A percentile compares a stretch with the other conserved stretches of the same genome.
Evolutionary conservation across 331 rosid genomes (phyloP).

Genomic region (Stylosanthes scabra): DNA sequence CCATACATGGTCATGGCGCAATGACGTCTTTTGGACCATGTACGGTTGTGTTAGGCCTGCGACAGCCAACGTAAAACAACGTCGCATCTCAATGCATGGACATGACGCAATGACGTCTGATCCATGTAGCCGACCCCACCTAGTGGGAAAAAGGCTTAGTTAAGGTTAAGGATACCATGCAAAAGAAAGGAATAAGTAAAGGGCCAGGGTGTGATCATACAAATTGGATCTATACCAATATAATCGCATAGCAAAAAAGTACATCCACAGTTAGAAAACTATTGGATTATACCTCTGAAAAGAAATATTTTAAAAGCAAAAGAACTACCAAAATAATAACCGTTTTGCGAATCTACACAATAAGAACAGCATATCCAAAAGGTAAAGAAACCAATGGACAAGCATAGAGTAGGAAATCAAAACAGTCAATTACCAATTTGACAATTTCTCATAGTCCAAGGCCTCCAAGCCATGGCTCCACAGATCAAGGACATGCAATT

Average conservation of each 20-base stretch:
- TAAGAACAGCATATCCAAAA: background rate
- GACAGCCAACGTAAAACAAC: too few relatives aligned
- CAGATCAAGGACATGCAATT: background rate
- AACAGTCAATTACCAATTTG: background rate
- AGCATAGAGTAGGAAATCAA: background rate
- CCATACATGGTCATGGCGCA: too few relatives aligned
- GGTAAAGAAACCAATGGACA: background rate
- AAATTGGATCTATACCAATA: background rate
- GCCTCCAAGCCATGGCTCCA: background rate
- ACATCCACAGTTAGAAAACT: conserved; percentile 6
- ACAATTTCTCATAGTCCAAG: background rate
- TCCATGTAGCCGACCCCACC: too few relatives aligned
- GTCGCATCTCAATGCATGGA: too few relatives aligned
- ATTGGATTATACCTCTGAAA: background rate
- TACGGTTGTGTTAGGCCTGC: too few relatives aligned
- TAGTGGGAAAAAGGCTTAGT: too few relatives aligned
- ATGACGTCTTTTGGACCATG: too few relatives aligned
- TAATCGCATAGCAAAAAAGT: background rate
- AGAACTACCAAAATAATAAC: background rate
- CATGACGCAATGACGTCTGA: too few relatives aligned
- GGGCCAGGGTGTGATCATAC: background rate
- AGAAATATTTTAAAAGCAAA: background rate
- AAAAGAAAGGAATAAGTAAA: conserved; percentile 1
- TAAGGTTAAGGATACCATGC: too few relatives aligned
- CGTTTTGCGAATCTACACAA: background rate